These are phyloP conservation scores for Trypanosoma melophagium DNA, from an alignment of 208 protist species.

Conservation along the genomic window DNA sequence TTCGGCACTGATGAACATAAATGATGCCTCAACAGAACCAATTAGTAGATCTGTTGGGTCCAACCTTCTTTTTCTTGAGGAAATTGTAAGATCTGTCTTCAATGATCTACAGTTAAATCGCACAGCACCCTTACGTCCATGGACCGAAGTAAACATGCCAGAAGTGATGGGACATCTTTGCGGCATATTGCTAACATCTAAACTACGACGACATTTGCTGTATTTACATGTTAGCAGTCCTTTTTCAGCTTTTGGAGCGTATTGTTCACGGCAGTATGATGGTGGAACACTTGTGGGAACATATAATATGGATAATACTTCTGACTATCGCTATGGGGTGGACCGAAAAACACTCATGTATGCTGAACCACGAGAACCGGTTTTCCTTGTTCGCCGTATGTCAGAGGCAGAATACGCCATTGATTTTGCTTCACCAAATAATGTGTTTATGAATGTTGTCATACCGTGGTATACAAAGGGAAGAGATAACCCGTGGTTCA, in stretches of 20 bases:
- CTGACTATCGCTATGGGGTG: conserved; percentile 43
- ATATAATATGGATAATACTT: conserved; percentile 34
- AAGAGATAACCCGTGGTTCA: conserved; percentile 17
- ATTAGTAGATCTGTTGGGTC: conserved; percentile 29
- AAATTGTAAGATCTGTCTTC: conserved; percentile 29
- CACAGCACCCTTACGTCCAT: conserved; percentile 21
- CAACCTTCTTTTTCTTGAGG: conserved; percentile 31
- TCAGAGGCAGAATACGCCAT: conserved; percentile 44
- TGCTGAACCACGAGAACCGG: conserved; percentile 25
- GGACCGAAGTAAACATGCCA: conserved; percentile 46
- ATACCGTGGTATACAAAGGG: conserved; percentile 33
- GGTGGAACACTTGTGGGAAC: conserved; percentile 30
- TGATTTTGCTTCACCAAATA: conserved; percentile 35
- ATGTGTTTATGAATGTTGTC: conserved; percentile 42
- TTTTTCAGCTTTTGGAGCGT: conserved; percentile 56
- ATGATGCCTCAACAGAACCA: conserved; percentile 21
- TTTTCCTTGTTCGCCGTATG: conserved; percentile 35
- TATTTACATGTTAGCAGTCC: conserved; percentile 56
- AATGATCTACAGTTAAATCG: conserved; percentile 25
- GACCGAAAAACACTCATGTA: conserved; percentile 29
- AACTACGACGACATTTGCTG: conserved; percentile 23
- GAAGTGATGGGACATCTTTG: conserved; percentile 53
- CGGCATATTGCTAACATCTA: not conserved
- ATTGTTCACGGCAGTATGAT: conserved; percentile 57
- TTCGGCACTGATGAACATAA: conserved; percentile 27